These are phyloP conservation scores for Blastocystis sp. DNA, from an alignment of 352 stramenopile species.

Conservation along the genomic window DNA sequence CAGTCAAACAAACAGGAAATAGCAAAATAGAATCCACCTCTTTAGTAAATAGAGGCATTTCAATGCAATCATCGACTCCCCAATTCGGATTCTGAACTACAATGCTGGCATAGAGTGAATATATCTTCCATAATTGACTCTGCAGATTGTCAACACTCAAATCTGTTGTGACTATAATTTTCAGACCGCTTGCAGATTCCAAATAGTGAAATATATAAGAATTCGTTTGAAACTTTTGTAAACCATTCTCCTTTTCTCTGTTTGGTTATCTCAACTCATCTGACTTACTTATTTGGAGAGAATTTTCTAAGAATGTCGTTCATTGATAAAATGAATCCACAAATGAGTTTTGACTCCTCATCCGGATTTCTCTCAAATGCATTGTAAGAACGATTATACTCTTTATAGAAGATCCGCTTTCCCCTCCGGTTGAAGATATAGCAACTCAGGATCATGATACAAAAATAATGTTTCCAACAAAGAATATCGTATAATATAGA, in stretches of 20 bases:
- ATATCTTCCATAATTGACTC: constrained; percentile 19
- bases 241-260: constrained; percentile 27
- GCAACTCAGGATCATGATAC: neutral
- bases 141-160: neutral
- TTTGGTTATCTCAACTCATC: neutral
- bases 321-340: constrained; percentile 49
- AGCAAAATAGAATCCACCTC: constrained; percentile 26
- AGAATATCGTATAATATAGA: neutral
- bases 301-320: constrained; percentile 41
- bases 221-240: constrained; percentile 17
- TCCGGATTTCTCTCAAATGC: constrained; percentile 25
- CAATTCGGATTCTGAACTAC: constrained; percentile 50
- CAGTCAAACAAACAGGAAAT: neutral
- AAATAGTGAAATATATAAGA: constrained; percentile 53
- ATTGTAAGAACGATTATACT: constrained; percentile 32
- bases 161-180: constrained; percentile 30
- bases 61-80: constrained; percentile 16
- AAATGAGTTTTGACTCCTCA: constrained; percentile 51
- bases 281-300: constrained; percentile 1
- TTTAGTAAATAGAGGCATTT: neutral
- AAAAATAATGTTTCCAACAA: neutral
- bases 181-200: neutral
- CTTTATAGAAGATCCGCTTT: constrained; percentile 39
- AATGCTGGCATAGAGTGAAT: neutral
- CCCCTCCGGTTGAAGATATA: constrained; percentile 20